Conservation (phyloP, 768 basidiomycete genomes). For the Saitozyma sp. region DNA sequence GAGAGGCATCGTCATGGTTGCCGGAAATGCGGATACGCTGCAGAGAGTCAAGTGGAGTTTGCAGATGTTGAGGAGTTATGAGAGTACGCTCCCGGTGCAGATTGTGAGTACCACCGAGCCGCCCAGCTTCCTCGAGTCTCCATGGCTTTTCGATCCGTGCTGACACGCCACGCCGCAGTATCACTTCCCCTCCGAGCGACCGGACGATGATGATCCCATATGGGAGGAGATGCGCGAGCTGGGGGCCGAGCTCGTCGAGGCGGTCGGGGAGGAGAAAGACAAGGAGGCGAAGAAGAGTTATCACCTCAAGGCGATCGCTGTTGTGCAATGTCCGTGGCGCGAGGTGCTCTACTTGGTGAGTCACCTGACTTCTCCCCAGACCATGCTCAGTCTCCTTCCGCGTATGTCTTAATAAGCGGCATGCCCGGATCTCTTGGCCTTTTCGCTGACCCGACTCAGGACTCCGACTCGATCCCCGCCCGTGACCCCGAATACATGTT, state of each 20-base stretch:
- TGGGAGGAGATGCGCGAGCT: constrained; percentile 56
- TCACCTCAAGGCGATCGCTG: constrained; percentile 50
- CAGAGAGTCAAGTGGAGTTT: constrained; percentile 39
- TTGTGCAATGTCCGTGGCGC: constrained; percentile 48
- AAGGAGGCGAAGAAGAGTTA: constrained; percentile 51
- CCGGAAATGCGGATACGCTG: constrained; percentile 55
- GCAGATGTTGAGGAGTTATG: constrained; percentile 36
- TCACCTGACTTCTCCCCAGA: constrained; percentile 10
- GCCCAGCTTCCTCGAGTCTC: no score
- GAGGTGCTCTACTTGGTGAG: constrained; percentile 55
- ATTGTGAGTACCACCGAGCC: constrained; percentile 26
- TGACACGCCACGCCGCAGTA: constrained; percentile 15
- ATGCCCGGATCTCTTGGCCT: no score
- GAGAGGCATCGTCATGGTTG: constrained; percentile 56
- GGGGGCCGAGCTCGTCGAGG: constrained; percentile 58
- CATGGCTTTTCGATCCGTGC: not conserved
- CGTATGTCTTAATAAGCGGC: no score
- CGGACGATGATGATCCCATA: constrained; percentile 43
- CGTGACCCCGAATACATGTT: constrained; percentile 53
- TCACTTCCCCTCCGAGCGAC: constrained; percentile 55
- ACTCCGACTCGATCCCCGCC: constrained; percentile 50
- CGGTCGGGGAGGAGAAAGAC: constrained; percentile 41
- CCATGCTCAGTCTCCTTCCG: not conserved
- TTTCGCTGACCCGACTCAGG: constrained; percentile 12
- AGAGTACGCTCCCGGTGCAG: constrained; percentile 41